Evolutionary conservation across 225 moss, liverwort and hornwort genomes (phyloP).

Genomic region (Sphagnum contortum): DNA sequence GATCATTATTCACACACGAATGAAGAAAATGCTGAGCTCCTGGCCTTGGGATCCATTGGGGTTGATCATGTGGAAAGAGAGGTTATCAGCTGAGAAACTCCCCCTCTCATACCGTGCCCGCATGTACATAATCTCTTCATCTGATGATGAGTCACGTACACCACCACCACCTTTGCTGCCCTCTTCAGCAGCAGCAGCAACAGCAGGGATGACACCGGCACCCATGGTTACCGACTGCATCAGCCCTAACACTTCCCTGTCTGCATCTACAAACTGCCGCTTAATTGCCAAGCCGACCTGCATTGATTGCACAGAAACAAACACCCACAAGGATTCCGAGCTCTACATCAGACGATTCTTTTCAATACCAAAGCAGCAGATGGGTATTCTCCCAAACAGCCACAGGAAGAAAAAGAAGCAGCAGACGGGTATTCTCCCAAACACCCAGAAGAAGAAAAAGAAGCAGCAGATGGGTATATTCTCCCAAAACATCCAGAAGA

Average conservation of each 20-base stretch:
- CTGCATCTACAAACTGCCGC: constrained; percentile 9
- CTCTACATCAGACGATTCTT: no score
- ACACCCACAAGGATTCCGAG: no score
- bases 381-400: no score
- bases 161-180: background rate
- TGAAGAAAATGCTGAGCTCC: constrained; percentile 20
- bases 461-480: no score
- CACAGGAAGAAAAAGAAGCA: no score
- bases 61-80: constrained; percentile 20
- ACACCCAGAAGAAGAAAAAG: no score
- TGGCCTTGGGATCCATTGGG: constrained; percentile 19
- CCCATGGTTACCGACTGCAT: constrained; percentile 24
- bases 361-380: no score
- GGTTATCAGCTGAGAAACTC: constrained; percentile 7
- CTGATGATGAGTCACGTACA: background rate
- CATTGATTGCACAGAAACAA: no score
- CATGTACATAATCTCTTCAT: constrained; percentile 21
- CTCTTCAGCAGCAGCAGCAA: background rate
- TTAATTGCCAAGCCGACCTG: constrained; percentile 20
- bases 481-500: no score
- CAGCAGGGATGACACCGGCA: constrained; percentile 15
- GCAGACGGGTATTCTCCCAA: no score
- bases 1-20: background rate
- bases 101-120: constrained; percentile 10
- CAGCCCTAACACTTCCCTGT: constrained; percentile 10